These are phyloP conservation scores for Paraglomus occultum DNA, from an alignment of 192 early-diverging fungal species.

Conservation along the genomic window DNA sequence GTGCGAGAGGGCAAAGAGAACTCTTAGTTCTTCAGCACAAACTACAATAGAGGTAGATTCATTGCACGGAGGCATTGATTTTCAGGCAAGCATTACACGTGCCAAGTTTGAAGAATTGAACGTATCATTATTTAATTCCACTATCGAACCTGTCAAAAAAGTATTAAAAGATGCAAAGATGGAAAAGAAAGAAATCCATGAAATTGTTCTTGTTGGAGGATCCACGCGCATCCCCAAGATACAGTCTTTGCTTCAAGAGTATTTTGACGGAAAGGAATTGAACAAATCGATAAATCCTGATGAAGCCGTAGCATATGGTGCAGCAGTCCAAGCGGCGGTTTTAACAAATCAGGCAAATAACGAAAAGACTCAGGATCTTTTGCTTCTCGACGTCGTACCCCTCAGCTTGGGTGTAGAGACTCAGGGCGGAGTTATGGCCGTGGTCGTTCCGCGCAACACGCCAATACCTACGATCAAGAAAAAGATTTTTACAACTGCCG, in stretches of 20 bases:
- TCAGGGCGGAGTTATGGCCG: slow-evolving; percentile 81
- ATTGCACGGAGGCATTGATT: slow-evolving; percentile 79
- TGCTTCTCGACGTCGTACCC: slow-evolving; percentile 82
- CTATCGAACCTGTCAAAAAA: slow-evolving; percentile 86
- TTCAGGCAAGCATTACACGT: slow-evolving; percentile 88
- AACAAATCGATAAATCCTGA: slow-evolving; percentile 94
- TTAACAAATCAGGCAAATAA: slow-evolving; percentile 64
- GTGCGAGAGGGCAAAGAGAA: slow-evolving; percentile 94
- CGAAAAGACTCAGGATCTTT: slow-evolving; percentile 65
- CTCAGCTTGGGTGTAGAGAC: slow-evolving; percentile 84
- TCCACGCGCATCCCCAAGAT: slow-evolving; percentile 95
- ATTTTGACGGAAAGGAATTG: slow-evolving; percentile 77
- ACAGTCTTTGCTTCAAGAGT: slow-evolving; percentile 72
- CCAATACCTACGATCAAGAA: slow-evolving; percentile 79
- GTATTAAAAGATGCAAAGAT: slow-evolving; percentile 84
- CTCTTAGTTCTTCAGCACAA: slow-evolving; percentile 84
- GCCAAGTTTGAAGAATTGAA: slow-evolving; percentile 97
- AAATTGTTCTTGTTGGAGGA: slow-evolving; percentile 84
- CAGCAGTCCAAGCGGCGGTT: slow-evolving; percentile 85
- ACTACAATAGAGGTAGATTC: slow-evolving; percentile 89
- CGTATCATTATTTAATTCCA: slow-evolving; percentile 84
- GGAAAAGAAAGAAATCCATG: slow-evolving; percentile 73
- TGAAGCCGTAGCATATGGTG: slow-evolving; percentile 93
- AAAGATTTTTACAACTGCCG: slow-evolving; percentile 79
- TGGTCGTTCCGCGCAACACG: slow-evolving; percentile 82